A percentile compares a stretch with the other conserved stretches of the same genome.
phyloP scores from a whole-genome alignment of 208 protist species.

The Crithidia brevicula region DNA sequence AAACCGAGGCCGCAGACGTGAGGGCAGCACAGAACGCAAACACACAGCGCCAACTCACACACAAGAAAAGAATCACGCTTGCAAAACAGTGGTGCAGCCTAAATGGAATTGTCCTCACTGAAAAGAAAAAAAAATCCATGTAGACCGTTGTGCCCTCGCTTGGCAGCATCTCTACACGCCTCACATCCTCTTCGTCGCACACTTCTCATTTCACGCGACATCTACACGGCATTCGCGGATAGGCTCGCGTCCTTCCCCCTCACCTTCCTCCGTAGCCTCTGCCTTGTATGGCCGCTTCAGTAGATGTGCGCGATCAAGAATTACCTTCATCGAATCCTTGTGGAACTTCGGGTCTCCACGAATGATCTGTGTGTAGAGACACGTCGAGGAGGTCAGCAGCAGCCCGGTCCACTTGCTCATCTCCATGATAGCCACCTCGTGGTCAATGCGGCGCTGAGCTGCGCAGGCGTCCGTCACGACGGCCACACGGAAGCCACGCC shows the following conservation, averaged over 20 bases:
- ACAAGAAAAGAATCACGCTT: no score
- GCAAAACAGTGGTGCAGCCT: no score
- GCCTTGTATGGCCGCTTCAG: conserved; percentile 21
- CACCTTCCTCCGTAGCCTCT: conserved; percentile 7
- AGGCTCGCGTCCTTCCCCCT: no score
- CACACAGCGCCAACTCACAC: no score
- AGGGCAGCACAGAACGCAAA: no score
- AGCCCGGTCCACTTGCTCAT: conserved; percentile 52
- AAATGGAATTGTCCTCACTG: no score
- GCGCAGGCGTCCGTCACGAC: conserved; percentile 54
- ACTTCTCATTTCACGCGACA: no score
- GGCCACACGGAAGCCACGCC: conserved; percentile 53
- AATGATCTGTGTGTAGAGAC: conserved; percentile 33
- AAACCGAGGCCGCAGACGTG: no score
- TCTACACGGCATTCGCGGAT: no score
- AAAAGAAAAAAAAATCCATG: not conserved
- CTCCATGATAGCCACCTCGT: conserved; percentile 43
- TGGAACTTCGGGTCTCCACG: conserved; percentile 20
- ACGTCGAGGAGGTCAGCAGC: conserved; percentile 29
- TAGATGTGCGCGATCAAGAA: conserved; percentile 8
- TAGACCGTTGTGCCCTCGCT: no score
- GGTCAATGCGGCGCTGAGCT: conserved; percentile 47
- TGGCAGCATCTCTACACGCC: no score
- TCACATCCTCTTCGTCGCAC: no score
- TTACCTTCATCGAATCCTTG: conserved; percentile 20